Evolutionary conservation across 257 asterid genomes (phyloP).

Genomic region (Scutellaria baicalensis): DNA sequence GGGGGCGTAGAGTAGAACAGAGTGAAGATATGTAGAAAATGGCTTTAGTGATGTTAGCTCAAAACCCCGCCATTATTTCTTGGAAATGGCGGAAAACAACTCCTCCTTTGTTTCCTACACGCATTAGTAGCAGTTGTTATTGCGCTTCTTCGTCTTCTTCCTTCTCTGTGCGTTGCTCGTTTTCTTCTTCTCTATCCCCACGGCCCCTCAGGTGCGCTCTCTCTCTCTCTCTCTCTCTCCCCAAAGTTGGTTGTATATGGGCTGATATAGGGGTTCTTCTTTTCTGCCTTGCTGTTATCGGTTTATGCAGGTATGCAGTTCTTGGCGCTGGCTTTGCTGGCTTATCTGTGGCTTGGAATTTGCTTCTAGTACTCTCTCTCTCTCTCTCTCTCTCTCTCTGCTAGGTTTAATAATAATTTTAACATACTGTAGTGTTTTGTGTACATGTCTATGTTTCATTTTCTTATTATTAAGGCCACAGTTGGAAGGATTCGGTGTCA

Average conservation of each 20-base stretch:
- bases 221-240: background rate
- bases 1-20: background rate
- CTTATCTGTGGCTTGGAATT: constrained; percentile 84
- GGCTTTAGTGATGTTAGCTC: constrained; percentile 12
- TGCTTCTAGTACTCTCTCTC: constrained; percentile 53
- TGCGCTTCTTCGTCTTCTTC: constrained; percentile 16
- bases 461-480: background rate
- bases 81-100: constrained; percentile 26
- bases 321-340: constrained; percentile 99
- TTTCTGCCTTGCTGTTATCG: background rate
- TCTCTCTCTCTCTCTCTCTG: background rate
- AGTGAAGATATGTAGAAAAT: background rate
- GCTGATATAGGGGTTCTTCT: background rate
- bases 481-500: background rate
- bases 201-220: constrained; percentile 31
- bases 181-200: constrained; percentile 23
- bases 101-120: background rate
- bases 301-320: constrained; percentile 63
- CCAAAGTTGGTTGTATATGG: background rate
- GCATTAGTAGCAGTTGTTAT: background rate
- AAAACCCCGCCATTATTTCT: constrained; percentile 12
- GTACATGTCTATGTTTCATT: background rate
- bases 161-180: constrained; percentile 14
- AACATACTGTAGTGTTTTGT: background rate
- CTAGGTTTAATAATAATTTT: too few species aligned